Base-by-base conservation (phyloP, 805 yeast genomes). In the Kurtzmaniella cleridarum region DNA sequence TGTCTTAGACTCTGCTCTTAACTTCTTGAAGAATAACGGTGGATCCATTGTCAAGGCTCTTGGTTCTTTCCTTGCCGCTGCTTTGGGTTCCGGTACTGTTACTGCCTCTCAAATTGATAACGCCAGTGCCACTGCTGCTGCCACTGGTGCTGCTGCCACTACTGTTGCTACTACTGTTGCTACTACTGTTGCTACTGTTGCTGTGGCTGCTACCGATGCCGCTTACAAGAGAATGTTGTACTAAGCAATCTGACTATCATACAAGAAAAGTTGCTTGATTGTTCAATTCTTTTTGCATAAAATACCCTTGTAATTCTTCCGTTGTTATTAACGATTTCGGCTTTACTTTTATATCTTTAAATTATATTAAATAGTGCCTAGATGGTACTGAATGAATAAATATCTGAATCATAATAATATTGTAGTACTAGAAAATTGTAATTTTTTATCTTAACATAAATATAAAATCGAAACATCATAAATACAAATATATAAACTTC, bases 1-100 rank as follows among this genome's bases (percentile, higher is more conserved):
- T 43, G 29, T 66, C 23, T 57, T 65, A 48, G 43, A 46, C 38
- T 30, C 50, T 3, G 60, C 54, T 36, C 45, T 65, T 32, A 31
- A 40, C 27, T 60, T 48, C 52, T 39, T 62, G 32, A 43, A 46
- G 16, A 41, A 41, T 30, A 50, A 53, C 50, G 69, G 66, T 42
- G 51, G 56, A 30, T 46, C 54, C 45, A 45, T 49, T 29, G 34
- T 47, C 28, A 30, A 31, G 15, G 39, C 46, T 27, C 36, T 48
- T 24, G 50, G 50, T 28, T 20, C 41, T 27, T 53, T 62, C 57
- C 41, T 66, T 23, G 61, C 62, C 34, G 47, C 46, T 35, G 33
- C 47, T 39, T 45, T 65, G 33, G 41, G 44, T 3, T 27, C 44
- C 23, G 69, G 70, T 38, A 29, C 38, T 30, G 55, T 59, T 27